Conservation (phyloP, 176 grass and related monocot species). For the Zoysia pacifica region DNA sequence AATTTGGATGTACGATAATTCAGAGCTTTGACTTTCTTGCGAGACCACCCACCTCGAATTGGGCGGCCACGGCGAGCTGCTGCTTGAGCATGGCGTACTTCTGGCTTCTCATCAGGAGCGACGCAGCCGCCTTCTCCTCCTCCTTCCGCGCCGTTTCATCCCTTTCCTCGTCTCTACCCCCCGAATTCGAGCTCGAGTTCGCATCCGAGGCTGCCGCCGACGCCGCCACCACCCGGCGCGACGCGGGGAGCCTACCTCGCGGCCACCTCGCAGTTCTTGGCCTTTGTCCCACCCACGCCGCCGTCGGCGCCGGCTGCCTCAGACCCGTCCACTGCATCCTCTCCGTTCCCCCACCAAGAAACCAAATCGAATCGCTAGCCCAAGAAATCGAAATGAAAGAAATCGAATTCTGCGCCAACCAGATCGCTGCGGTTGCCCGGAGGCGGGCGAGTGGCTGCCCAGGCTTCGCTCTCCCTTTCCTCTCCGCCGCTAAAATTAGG, state of each 20-base stretch:
- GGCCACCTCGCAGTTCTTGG: slow-evolving; percentile 43
- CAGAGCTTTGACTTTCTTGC: not conserved
- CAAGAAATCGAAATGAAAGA: not conserved
- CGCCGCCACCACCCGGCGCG: slow-evolving; percentile 28
- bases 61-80: slow-evolving; percentile 70
- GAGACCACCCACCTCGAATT: slow-evolving; percentile 54
- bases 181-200: slow-evolving; percentile 46
- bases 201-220: slow-evolving; percentile 46
- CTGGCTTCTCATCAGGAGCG: slow-evolving; percentile 62
- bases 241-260: not conserved
- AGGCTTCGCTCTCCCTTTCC: slow-evolving; percentile 34
- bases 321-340: slow-evolving; percentile 52
- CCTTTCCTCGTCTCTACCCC: slow-evolving; percentile 36
- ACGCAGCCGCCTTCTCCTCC: slow-evolving; percentile 40
- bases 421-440: slow-evolving; percentile 28
- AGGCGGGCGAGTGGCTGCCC: slow-evolving; percentile 38
- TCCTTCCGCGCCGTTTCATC: slow-evolving; percentile 32
- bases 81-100: slow-evolving; percentile 81
- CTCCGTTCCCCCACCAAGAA: not conserved
- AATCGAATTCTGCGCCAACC: slow-evolving; percentile 19
- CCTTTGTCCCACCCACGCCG: slow-evolving; percentile 21
- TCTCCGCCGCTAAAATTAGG: slow-evolving; percentile 48
- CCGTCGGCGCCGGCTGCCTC: slow-evolving; percentile 15
- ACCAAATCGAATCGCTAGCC: slow-evolving; percentile 20
- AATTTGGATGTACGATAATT: not conserved